A percentile compares a stretch with the other conserved stretches of the same genome.
These are phyloP conservation scores for Fomitopsis pinicola DNA, from an alignment of 1,284 basidiomycete species.

Conservation along the genomic window DNA sequence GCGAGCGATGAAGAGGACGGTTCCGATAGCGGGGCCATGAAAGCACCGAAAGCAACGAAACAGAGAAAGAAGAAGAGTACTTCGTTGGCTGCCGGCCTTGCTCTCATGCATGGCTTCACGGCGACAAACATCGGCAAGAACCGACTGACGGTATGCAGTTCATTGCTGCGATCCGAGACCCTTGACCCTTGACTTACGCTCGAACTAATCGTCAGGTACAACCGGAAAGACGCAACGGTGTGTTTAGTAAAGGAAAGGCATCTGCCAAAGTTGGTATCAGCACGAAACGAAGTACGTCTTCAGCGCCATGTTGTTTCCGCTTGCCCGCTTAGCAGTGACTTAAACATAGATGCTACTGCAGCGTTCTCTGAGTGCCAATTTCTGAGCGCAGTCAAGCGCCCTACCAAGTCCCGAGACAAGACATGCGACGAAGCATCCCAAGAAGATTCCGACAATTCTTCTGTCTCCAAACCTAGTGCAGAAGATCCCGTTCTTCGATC, in stretches of 20 bases:
- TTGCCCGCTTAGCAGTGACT: neutral
- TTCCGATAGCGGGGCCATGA: slow-evolving; percentile 7
- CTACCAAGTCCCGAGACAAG: neutral
- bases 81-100: slow-evolving; percentile 45
- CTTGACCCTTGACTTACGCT: neutral
- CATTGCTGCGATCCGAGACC: slow-evolving; percentile 15
- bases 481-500: neutral
- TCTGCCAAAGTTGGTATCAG: slow-evolving; percentile 40
- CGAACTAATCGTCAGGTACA: neutral
- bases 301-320: neutral
- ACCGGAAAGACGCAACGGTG: slow-evolving; percentile 45
- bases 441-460: too few species aligned
- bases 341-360: slow-evolving; percentile 9
- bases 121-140: slow-evolving; percentile 66
- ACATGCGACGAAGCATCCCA: neutral
- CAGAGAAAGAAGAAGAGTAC: slow-evolving; percentile 24
- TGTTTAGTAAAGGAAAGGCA: slow-evolving; percentile 70
- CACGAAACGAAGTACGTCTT: slow-evolving; percentile 9
- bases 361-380: slow-evolving; percentile 52
- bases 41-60: slow-evolving; percentile 23
- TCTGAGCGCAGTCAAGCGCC: slow-evolving; percentile 28
- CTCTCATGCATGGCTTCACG: slow-evolving; percentile 71
- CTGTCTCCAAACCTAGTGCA: neutral
- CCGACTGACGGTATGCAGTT: slow-evolving; percentile 57
- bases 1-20: slow-evolving; percentile 9